These are phyloP conservation scores for Oidiodendron maius DNA, from an alignment of 495 filamentous ascomycete genomes.

Conservation along the genomic window DNA sequence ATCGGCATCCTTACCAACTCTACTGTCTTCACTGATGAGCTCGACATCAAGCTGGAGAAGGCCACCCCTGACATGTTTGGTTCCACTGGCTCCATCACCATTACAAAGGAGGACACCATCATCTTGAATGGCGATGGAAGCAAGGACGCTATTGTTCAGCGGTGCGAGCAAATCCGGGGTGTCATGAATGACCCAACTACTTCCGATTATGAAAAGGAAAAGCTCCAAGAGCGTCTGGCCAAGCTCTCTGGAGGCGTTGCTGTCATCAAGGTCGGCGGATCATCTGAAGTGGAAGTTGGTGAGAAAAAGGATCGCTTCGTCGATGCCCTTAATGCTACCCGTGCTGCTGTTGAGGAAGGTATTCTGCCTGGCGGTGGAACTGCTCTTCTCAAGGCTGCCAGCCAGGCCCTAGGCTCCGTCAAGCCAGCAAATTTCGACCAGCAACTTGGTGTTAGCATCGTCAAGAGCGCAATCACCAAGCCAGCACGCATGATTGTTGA, in stretches of 20 bases:
- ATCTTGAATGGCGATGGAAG: conserved; percentile 94
- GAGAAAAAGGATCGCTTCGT: conserved; percentile 99
- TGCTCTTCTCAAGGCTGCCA: conserved; percentile 92
- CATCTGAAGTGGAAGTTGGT: conserved; percentile 95
- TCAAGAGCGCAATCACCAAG: conserved; percentile 94
- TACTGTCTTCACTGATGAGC: conserved; percentile 96
- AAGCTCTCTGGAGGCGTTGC: conserved; percentile 99
- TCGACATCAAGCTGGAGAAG: conserved; percentile 98
- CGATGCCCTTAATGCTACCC: conserved; percentile 96
- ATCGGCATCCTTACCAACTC: conserved; percentile 92
- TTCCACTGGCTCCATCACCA: conserved; percentile 95
- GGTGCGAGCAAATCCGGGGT: conserved; percentile 98
- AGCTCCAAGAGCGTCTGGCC: conserved; percentile 97
- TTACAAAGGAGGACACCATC: conserved; percentile 99
- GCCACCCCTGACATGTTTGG: conserved; percentile 92
- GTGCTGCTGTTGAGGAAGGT: conserved; percentile 96
- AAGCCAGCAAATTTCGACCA: conserved; percentile 97
- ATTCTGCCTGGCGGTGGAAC: conserved; percentile 98
- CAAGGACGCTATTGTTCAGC: conserved; percentile 90
- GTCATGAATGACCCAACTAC: conserved; percentile 90
- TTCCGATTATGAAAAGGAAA: conserved; percentile 99
- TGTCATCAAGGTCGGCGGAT: conserved; percentile 97
- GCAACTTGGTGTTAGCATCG: conserved; percentile 94
- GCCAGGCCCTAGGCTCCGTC: conserved; percentile 74
- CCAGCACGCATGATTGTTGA: conserved; percentile 93